Conservation (phyloP, 495 filamentous ascomycete species). For the Penicillium odoratum region DNA sequence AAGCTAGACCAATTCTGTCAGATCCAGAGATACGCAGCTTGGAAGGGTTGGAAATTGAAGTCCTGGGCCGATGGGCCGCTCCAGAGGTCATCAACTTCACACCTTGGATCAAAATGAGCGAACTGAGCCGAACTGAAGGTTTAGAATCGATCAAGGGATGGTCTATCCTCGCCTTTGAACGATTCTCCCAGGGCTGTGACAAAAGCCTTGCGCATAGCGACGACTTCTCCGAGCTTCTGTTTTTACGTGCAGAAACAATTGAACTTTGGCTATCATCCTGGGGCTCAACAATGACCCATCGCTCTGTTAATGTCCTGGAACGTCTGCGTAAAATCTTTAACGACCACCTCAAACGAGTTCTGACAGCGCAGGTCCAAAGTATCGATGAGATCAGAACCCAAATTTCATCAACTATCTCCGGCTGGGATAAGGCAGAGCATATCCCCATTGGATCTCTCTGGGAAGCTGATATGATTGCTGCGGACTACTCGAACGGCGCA, state of each 20-base stretch:
- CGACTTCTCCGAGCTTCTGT: slow-evolving; percentile 66
- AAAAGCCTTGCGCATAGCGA: slow-evolving; percentile 52
- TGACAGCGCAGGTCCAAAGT: slow-evolving; percentile 57
- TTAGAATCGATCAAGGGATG: slow-evolving; percentile 67
- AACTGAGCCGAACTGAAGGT: slow-evolving; percentile 64
- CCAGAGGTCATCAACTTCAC: slow-evolving; percentile 84
- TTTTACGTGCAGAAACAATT: slow-evolving; percentile 66
- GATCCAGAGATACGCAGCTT: slow-evolving; percentile 64
- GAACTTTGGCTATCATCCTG: slow-evolving; percentile 68
- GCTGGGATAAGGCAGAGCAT: slow-evolving; percentile 54
- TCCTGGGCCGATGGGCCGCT: slow-evolving; percentile 78
- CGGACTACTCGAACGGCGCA: slow-evolving; percentile 58
- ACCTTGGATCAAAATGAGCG: slow-evolving; percentile 85
- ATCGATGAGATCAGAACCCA: slow-evolving; percentile 61
- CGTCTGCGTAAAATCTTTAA: slow-evolving; percentile 69
- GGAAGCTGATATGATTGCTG: slow-evolving; percentile 54
- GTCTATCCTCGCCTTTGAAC: slow-evolving; percentile 68
- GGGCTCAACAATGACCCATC: slow-evolving; percentile 41
- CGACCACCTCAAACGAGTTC: slow-evolving; percentile 55
- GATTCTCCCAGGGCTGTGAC: slow-evolving; percentile 59
- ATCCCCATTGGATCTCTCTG: slow-evolving; percentile 54
- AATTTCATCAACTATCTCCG: slow-evolving; percentile 42
- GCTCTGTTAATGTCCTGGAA: slow-evolving; percentile 61
- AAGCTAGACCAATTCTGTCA: slow-evolving; percentile 65
- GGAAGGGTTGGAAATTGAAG: slow-evolving; percentile 75